Base-by-base conservation (phyloP, 352 stramenopile species). In the Phytophthora tentaculata region DNA sequence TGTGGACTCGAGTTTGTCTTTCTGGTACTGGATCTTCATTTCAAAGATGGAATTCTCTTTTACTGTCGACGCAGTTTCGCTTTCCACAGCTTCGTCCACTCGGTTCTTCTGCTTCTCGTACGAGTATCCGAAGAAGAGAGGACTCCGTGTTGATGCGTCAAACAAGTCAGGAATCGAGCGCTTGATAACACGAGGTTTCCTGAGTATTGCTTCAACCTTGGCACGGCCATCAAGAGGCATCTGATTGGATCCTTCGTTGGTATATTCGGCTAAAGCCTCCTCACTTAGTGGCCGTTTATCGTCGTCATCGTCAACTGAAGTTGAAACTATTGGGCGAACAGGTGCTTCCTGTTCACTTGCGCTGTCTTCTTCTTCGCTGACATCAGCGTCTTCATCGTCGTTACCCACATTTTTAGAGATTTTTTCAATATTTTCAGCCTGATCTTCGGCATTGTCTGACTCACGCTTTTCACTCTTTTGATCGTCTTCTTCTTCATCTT, bases 81-180 rank as follows among this genome's bases (percentile, higher is more conserved):
- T 74, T 6, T 64, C 64, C 4, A 86, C 44, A 24, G 56, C 69
- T 37, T 80, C 73, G 2, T 73, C 71, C 14, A 90, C 61, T 32
- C 76, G 67, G 39, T 88, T 77, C 2, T 35, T 69, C 4, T 75
- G 63, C 17, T 81, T 88, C 37, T 83, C 68, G 3, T 71, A 65
- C 0, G 79, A 76, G 53, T 91, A 94, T 1, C 87, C 84, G 57
- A 95, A 95, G 64, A 92, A 94, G 5, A 91, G 69, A 0, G 85
- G 85, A 52, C 71, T 91, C 23, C 83, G 69, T 7, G 63, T 71
- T 2, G 71, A 54, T 10, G 79, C 47, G 45, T 95, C 73, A 41
- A 90, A 92, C 5, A 62, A 45, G 0, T 74, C 32, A 6, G 83
- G 80, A 14, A 90, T 49, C 0, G 35, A 32, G 1, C 80, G 80